Percentiles rank a stretch among this genome's conserved stretches.
These are phyloP conservation scores for Trichoderma brevicompactum DNA, from an alignment of 2,329 filamentous ascomycete genomes.

Conservation along the genomic window DNA sequence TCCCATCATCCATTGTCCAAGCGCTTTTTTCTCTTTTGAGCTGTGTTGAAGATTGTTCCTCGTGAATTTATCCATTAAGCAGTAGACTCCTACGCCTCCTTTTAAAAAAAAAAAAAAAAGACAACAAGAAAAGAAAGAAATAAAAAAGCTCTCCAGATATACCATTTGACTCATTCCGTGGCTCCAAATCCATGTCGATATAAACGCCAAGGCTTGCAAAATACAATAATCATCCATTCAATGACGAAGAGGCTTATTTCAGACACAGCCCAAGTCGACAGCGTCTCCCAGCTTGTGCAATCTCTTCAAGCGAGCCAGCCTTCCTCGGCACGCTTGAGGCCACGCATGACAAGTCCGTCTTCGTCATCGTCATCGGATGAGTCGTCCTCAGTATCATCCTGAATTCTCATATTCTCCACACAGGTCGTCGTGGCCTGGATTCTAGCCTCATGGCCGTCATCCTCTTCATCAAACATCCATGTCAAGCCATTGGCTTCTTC, in stretches of 20 bases:
- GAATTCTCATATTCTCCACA: conserved; percentile 47
- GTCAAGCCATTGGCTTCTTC: conserved; percentile 91
- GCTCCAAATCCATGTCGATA: conserved; percentile 12
- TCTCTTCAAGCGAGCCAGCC: conserved; percentile 59
- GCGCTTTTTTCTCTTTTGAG: conserved; percentile 15
- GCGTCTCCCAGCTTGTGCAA: background rate
- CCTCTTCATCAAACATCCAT: conserved; percentile 77
- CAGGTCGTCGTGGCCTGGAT: conserved; percentile 42
- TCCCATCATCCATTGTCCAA: conserved; percentile 12
- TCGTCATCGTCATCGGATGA: conserved; percentile 58
- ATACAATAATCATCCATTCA: conserved; percentile 17
- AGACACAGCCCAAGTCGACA: background rate
- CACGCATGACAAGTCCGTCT: conserved; percentile 62
- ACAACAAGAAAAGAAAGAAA: background rate
- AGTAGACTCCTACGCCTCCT: conserved; percentile 12
- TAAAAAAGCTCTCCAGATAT: conserved; percentile 10
- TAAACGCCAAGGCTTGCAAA: conserved; percentile 24
- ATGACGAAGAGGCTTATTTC: background rate
- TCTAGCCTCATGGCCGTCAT: conserved; percentile 45
- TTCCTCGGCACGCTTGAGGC: conserved; percentile 61
- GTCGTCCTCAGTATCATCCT: conserved; percentile 46
- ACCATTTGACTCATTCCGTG: conserved; percentile 14
- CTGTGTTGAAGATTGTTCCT: background rate
- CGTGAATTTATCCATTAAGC: conserved; percentile 6
- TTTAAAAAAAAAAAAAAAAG: background rate